These are phyloP conservation scores for Lactarius evosmus DNA, from an alignment of 768 basidiomycete genomes.

Conservation along the genomic window DNA sequence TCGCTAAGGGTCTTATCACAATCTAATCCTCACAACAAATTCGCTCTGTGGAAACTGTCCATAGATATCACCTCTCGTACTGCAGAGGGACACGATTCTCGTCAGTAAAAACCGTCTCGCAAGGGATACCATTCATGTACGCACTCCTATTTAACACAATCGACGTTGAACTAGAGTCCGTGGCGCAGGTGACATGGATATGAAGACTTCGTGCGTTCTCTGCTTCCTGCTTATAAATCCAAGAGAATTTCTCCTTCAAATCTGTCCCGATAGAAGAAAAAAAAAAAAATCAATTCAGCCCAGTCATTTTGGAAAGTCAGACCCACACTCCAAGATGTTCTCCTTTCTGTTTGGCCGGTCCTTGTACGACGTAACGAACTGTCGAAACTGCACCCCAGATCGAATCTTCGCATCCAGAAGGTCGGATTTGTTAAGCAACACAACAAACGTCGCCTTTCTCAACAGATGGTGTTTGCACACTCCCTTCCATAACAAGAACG, in stretches of 20 bases:
- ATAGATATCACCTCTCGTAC: constrained; percentile 33
- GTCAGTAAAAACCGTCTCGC: constrained; percentile 2
- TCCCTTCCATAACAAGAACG: constrained; percentile 55
- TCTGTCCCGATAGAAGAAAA: constrained; percentile 37
- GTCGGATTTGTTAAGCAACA: constrained; percentile 64
- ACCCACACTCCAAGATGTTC: constrained; percentile 52
- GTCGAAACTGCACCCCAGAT: constrained; percentile 50
- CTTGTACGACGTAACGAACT: constrained; percentile 53
- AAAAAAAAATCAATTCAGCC: background rate
- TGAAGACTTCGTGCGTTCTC: constrained; percentile 48
- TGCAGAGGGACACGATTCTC: constrained; percentile 12
- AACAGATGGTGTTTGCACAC: constrained; percentile 59
- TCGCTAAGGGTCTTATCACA: background rate
- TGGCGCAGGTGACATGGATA: constrained; percentile 55
- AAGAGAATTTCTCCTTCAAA: constrained; percentile 48
- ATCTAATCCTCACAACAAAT: constrained; percentile 28
- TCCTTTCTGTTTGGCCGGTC: constrained; percentile 51
- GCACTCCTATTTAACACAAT: constrained; percentile 47
- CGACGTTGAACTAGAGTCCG: constrained; percentile 49
- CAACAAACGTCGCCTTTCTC: constrained; percentile 49
- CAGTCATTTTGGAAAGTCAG: background rate
- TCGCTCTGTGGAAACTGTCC: constrained; percentile 28
- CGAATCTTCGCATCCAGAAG: constrained; percentile 53
- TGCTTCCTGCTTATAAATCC: constrained; percentile 49
- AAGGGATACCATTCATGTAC: constrained; percentile 26